Conservation (phyloP, 768 basidiomycete genomes). For the Trametes gibbosa region DNA sequence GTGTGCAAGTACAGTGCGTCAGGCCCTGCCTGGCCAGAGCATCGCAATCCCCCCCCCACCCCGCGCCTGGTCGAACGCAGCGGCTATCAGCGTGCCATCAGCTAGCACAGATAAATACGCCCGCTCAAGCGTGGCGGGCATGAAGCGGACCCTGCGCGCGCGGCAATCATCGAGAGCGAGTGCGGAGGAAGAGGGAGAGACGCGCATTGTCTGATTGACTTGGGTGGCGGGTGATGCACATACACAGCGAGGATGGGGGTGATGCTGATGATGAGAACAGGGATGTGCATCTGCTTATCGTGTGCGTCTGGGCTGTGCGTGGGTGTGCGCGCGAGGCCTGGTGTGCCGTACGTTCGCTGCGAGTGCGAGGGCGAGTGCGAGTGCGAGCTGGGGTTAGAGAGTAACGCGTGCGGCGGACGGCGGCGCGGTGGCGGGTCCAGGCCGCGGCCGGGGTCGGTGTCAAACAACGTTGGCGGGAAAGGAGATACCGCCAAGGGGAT, state of each 20-base stretch:
- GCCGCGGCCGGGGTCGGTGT: constrained; percentile 7
- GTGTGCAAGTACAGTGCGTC: too few species aligned
- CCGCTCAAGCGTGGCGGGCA: constrained; percentile 12
- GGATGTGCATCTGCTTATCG: not conserved
- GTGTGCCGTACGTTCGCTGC: too few species aligned
- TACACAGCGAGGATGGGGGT: not conserved
- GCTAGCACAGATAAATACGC: constrained; percentile 18
- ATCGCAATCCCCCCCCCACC: not conserved
- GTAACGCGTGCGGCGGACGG: not conserved
- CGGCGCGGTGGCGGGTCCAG: not conserved
- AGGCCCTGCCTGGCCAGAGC: too few species aligned
- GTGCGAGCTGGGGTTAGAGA: too few species aligned
- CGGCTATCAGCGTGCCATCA: constrained; percentile 23
- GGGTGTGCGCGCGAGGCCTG: not conserved
- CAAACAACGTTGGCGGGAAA: constrained; percentile 13
- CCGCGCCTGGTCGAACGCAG: constrained; percentile 2
- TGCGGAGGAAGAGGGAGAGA: not conserved
- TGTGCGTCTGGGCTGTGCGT: not conserved
- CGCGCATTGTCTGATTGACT: constrained; percentile 18
- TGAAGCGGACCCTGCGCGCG: constrained; percentile 8
- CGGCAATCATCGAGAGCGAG: constrained; percentile 19
- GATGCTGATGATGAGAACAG: constrained; percentile 7
- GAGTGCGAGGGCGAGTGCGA: too few species aligned
- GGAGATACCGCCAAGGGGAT: constrained; percentile 1
- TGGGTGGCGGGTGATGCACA: constrained; percentile 14